Evolutionary conservation across 2,329 filamentous ascomycete genomes (phyloP).

Genomic region (Pyrenophora graminea): DNA sequence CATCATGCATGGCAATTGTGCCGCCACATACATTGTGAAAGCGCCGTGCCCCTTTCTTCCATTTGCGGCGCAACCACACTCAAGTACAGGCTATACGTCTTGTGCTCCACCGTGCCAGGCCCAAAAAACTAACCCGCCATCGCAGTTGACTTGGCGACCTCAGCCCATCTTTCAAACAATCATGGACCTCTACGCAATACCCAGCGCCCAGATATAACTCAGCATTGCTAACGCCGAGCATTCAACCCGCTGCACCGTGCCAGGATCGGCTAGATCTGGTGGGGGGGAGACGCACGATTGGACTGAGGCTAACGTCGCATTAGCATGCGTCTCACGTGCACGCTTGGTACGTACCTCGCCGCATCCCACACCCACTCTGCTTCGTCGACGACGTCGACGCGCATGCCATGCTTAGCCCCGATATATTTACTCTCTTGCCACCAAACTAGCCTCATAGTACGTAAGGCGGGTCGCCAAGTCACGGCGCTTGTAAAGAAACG

Average conservation of each 20-base stretch:
- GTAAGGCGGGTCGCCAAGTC: conserved; percentile 1
- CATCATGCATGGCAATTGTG: conserved; percentile 1
- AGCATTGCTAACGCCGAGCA: conserved; percentile 16
- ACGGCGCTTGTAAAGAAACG: not conserved
- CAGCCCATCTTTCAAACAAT: conserved; percentile 2
- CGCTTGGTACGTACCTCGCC: conserved; percentile 21
- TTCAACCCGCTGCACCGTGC: conserved; percentile 7
- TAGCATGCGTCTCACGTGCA: conserved; percentile 16
- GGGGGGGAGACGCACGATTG: conserved; percentile 8
- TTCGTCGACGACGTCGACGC: conserved; percentile 6
- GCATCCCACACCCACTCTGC: conserved; percentile 15
- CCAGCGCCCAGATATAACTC: conserved; percentile 14
- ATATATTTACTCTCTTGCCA: conserved; percentile 2
- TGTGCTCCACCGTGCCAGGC: not conserved
- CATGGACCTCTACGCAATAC: conserved; percentile 2
- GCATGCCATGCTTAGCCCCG: conserved; percentile 3
- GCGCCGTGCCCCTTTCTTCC: not conserved
- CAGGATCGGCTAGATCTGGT: conserved; percentile 11
- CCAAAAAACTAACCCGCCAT: not conserved
- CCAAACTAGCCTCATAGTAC: not conserved
- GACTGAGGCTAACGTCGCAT: conserved; percentile 10
- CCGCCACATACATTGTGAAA: not conserved
- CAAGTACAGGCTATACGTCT: not conserved
- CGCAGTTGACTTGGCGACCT: not conserved
- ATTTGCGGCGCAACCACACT: not conserved